Base-by-base conservation (phyloP, 208 protist species). In the Crithidia sp. region DNA sequence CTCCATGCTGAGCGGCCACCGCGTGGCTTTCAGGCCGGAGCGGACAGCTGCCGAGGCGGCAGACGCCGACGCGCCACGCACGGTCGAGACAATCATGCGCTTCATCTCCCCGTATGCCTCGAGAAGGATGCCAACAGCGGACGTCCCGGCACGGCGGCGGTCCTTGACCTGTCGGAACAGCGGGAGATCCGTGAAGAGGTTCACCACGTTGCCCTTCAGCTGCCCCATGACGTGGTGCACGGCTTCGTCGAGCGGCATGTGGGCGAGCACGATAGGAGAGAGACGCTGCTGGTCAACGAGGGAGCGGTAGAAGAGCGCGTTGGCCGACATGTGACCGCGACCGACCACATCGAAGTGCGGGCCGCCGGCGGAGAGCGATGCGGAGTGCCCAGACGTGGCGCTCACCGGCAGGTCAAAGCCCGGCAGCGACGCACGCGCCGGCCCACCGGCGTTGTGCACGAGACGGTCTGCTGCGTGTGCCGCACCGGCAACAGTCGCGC, bases 121-220 rank as follows among this genome's bases (percentile, higher is more conserved):
- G 0, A 94, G 71, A 44, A 97, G 94, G 16, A 97, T 82, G 39
- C 77, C 83, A 2, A 85, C 79, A 2, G 89, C 86, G 0, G 84
- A 77, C 0, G 78, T 82, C 9, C 89, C 91, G 9, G 75, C 81
- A 5, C 85, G 82, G 3, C 86, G 68, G 16, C 85, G 84, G 47
- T 97, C 91, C 74, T 89, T 85, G 7, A 95, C 84, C 56, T 91
- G 81, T 2, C 89, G 84, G 54, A 96, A 93, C 3, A 97, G 81
- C 19, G 73, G 50, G 52, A 95, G 85, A 68, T 97, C 94, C 9
- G 91, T 93, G 83, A 93, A 95, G 10, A 94, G 47, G 77, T 97
- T 97, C 50, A 97, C 65, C 10, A 91, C 86, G 58, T 85, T 90
- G 9, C 87, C 94, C 73, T 97, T 97, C 41, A 97, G 77, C 65